phyloP scores from a whole-genome alignment of 2,329 filamentous ascomycete genomes.

The Nemania bipapillata region DNA sequence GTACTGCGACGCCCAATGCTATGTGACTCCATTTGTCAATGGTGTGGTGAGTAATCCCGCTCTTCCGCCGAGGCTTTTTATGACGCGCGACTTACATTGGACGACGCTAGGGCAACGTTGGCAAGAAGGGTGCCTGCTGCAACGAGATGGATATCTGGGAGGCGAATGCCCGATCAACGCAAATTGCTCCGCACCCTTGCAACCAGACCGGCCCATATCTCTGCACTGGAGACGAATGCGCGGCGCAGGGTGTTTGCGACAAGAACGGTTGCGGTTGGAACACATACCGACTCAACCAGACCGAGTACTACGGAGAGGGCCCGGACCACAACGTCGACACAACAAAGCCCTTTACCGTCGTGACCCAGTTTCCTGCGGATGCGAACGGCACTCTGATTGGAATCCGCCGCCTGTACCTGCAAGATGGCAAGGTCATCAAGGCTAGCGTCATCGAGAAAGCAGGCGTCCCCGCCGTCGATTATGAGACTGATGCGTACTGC shows the following conservation, averaged over 20 bases:
- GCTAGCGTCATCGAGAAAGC: conserved; percentile 49
- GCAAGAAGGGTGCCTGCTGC: conserved; percentile 52
- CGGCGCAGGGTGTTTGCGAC: conserved; percentile 50
- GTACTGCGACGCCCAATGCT: conserved; percentile 56
- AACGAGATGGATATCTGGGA: conserved; percentile 57
- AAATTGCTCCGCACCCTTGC: conserved; percentile 54
- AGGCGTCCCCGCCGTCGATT: conserved; percentile 48
- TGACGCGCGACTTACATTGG: conserved; percentile 26
- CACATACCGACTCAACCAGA: conserved; percentile 50
- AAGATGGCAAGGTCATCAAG: conserved; percentile 52
- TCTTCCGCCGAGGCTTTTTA: neutral
- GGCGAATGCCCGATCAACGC: conserved; percentile 52
- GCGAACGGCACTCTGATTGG: conserved; percentile 48
- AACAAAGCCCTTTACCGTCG: conserved; percentile 52
- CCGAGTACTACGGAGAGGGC: conserved; percentile 51
- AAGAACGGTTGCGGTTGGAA: conserved; percentile 55
- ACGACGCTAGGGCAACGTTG: conserved; percentile 49
- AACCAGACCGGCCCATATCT: conserved; percentile 50
- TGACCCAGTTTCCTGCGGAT: conserved; percentile 54
- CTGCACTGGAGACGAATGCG: conserved; percentile 50
- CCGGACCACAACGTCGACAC: conserved; percentile 51
- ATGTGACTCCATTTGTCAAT: conserved; percentile 53
- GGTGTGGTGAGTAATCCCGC: conserved; percentile 49
- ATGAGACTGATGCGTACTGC: conserved; percentile 53
- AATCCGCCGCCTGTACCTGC: conserved; percentile 53